These are phyloP conservation scores for Rubia tinctorum DNA, from an alignment of 305 asterid genomes.

Conservation along the genomic window DNA sequence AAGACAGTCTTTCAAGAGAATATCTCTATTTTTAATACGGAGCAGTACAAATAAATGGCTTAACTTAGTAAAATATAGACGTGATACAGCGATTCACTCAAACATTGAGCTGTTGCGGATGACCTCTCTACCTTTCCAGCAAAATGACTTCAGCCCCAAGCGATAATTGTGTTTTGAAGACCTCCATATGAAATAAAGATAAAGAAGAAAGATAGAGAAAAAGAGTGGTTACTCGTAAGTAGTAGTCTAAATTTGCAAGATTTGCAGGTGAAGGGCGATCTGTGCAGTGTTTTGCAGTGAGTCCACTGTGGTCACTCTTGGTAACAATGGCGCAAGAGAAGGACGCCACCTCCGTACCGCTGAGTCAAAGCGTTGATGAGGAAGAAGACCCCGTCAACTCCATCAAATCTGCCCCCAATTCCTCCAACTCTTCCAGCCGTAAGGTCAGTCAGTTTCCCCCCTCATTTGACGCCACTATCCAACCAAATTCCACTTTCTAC, in stretches of 20 bases:
- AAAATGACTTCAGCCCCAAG: constrained; percentile 1
- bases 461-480: neutral
- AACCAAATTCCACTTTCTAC: too few species aligned
- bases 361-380: constrained; percentile 58
- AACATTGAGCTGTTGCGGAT: neutral
- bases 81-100: too few species aligned
- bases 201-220: neutral
- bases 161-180: neutral
- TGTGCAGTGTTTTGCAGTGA: neutral
- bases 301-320: constrained; percentile 4
- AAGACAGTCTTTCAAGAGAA: too few species aligned
- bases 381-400: constrained; percentile 80
- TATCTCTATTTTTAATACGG: too few species aligned
- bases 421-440: constrained; percentile 80
- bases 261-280: neutral
- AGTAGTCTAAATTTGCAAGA: neutral
- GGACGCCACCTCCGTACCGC: constrained; percentile 80
- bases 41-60: too few species aligned
- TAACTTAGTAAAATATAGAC: too few species aligned
- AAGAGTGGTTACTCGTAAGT: neutral
- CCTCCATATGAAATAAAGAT: too few species aligned
- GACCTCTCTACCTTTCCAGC: neutral
- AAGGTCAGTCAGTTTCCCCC: constrained; percentile 36
- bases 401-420: constrained; percentile 54
- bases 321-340: constrained; percentile 73